Base-by-base conservation (phyloP, 169 alveolate species). In the Condylostoma magnum region DNA sequence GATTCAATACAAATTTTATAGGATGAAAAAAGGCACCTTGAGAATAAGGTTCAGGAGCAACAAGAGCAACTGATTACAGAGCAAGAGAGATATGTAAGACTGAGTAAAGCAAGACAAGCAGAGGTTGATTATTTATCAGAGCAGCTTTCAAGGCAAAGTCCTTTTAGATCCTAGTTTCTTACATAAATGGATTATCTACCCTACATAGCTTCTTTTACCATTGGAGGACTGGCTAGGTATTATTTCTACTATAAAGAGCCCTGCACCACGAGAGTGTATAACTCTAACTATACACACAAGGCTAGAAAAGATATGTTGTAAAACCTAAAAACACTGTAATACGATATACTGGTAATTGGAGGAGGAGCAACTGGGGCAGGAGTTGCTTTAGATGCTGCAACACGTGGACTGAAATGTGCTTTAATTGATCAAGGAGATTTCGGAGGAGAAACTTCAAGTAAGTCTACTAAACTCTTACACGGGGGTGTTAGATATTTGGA, bases 401-500 rank as follows among this genome's bases (percentile, higher is more conserved):
- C 94, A 8, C 75, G 99, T 30, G 99, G 99, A 8, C 78, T 96
- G 44, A 93, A 86, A 48, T 90, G 96, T 68, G 95, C 96, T 12
- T 71, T 94, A 55, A 80, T 96, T n/a, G 99, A 96, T 18, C 81
- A 83, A 3, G 73, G 84, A 20, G 99, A 96, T 78, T 96, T 93
- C 57, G 96, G 96, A 4, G 88, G 96, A n/a, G 98, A 97, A 1
- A 93, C 99, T 0, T 90, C 98, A 43, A 86, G 96, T 3, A 94
- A 92, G 79, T 89, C 97, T 22, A 96, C 98, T 8, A 96, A 96
- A 81, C 86, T 96, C 44, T 85, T 95, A 18, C 99, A 96, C 73
- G 99, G 99, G 15, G 99, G 99, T 15, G 86, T 96, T 18, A 88
- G 99, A 63, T 96, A 96, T 80, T 86, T 95, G 55, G 95, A 94